Evolutionary conservation across 2,329 filamentous ascomycete species (phyloP).

Genomic region (Pseudocercospora fuligena): DNA sequence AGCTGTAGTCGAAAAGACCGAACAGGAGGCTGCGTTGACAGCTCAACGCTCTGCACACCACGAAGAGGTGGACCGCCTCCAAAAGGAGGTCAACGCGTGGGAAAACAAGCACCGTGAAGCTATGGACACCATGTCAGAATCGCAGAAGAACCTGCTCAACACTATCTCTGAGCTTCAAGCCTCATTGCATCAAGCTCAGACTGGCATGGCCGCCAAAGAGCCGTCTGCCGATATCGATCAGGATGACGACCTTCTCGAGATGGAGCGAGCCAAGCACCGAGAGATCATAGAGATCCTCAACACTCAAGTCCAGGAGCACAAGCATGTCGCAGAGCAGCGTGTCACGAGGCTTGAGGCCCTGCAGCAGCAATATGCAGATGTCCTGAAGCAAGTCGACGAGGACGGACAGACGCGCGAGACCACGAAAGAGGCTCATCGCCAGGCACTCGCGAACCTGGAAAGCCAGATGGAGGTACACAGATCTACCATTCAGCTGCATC

Average conservation of each 20-base stretch:
- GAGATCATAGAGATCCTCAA: constrained; percentile 65
- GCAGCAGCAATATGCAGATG: constrained; percentile 71
- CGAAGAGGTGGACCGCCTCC: constrained; percentile 66
- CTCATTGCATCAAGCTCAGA: constrained; percentile 51
- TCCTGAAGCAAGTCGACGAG: constrained; percentile 70
- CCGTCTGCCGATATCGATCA: constrained; percentile 19
- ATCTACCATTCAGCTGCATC: constrained; percentile 58
- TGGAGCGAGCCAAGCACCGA: constrained; percentile 52
- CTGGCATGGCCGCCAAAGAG: constrained; percentile 3
- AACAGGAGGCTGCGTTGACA: constrained; percentile 32
- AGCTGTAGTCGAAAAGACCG: constrained; percentile 37
- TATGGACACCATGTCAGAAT: constrained; percentile 71
- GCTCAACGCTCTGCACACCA: constrained; percentile 23
- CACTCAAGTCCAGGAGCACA: constrained; percentile 80
- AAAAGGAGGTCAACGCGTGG: constrained; percentile 75
- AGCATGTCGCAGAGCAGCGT: constrained; percentile 71
- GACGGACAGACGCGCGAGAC: constrained; percentile 65
- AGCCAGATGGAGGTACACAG: constrained; percentile 62
- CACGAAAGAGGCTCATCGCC: constrained; percentile 56
- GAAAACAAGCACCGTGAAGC: constrained; percentile 74
- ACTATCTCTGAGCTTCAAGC: constrained; percentile 76
- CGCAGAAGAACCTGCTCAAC: constrained; percentile 72
- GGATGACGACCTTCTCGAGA: constrained; percentile 41
- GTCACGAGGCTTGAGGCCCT: constrained; percentile 72
- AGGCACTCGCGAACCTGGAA: constrained; percentile 60